Evolutionary conservation across 345 rosid genomes (phyloP), one percentile per base, ranked within the genome.

Genomic region (Cochlearia excelsa): DNA sequence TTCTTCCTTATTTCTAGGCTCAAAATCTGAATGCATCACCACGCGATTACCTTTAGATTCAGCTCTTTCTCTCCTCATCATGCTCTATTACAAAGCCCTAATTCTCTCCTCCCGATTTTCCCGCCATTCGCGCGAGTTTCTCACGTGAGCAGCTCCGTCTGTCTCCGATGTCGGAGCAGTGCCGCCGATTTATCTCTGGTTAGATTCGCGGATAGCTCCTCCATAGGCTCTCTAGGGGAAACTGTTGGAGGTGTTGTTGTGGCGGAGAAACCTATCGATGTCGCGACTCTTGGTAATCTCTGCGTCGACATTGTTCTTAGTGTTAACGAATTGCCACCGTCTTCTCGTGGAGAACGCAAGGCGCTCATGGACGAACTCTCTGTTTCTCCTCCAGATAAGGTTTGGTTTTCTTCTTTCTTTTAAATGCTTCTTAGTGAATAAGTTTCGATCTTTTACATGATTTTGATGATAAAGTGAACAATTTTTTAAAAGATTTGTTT

Each of bases 221-320:
- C 78, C 43, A 46, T 48, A n/a, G 35, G 55, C 60, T 67, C 64
- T 23, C 31, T 68, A 7, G 66, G 64, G 57, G 72, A 78, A 44
- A 47, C 51, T 16, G 23, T 16, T 30, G 59, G 68, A 56, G 72
- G 58, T 28, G 26, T 74, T 30, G 43, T 47, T 9, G 78, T 66
- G 9, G 52, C 63, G 1, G 84, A 80, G 61, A 81, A 74, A 28
- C 41, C 73, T 64, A 61, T 81, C 57, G 97, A 89, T 55, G 84
- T 93, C 46, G 79, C 97, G 33, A 86, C 99, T 9, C 73, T 93
- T 1, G 99, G 97, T 23, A 89, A 87, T 77, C 97, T 89, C 69
- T 93, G 97, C 65, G 92, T 93, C 28, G 99, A 93, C 75, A 80
- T 93, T 56, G 90, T 93, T 46, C 95, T 93, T 70, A 75, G 75